Evolutionary conservation across 2,329 filamentous ascomycete species (phyloP).

Genomic region (Drechslerella coelobrocha): DNA sequence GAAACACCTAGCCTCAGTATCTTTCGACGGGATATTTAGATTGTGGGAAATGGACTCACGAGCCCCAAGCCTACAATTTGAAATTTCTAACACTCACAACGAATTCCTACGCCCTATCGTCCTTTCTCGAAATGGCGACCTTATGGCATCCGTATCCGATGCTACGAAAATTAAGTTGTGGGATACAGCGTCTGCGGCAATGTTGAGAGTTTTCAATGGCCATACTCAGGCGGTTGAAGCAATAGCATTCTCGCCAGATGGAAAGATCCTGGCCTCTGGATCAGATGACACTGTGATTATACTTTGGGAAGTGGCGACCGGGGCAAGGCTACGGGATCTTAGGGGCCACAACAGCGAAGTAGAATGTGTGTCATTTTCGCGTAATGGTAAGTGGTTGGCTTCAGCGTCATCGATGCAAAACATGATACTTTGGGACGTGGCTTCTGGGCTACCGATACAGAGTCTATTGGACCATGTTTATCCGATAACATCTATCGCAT

Average conservation of each 20-base stretch:
- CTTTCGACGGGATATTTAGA: no score
- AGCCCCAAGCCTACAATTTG: no score
- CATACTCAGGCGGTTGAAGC: no score
- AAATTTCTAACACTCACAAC: no score
- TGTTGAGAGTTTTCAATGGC: no score
- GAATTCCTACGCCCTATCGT: no score
- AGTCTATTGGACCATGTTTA: constrained; percentile 5
- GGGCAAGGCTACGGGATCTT: constrained; percentile 67
- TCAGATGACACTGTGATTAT: background rate
- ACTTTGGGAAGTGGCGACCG: constrained; percentile 6
- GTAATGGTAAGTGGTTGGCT: constrained; percentile 90
- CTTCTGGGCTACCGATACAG: background rate
- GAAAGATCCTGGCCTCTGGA: background rate
- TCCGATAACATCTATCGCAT: background rate
- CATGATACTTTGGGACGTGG: constrained; percentile 26
- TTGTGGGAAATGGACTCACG: no score
- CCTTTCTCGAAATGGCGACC: no score
- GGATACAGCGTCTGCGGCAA: no score
- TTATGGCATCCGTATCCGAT: no score
- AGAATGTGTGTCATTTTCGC: constrained; percentile 59
- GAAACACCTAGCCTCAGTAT: no score
- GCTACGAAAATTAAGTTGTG: no score
- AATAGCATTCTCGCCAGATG: constrained; percentile 12
- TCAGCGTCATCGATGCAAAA: constrained; percentile 87
- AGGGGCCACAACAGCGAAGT: constrained; percentile 5